Conservation (phyloP, 139 green algal species). For the Pleodorina starrii region DNA sequence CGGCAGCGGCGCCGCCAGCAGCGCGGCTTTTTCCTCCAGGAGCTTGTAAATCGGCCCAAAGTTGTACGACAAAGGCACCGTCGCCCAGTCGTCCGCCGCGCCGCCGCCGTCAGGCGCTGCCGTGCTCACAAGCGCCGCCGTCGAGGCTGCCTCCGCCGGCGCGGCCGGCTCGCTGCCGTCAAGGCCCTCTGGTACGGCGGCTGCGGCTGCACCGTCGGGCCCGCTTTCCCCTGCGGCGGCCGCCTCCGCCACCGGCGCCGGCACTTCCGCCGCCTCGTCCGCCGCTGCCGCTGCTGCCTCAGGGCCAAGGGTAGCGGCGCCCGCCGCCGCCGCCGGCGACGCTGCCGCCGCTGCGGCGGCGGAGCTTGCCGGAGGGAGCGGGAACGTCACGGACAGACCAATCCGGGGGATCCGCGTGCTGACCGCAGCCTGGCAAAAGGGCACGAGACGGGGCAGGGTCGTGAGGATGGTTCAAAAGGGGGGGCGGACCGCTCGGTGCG, state of each 20-base stretch:
- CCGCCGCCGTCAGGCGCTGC: neutral
- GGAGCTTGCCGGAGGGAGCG: neutral
- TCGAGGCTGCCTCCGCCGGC: neutral
- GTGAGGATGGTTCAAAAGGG: no score
- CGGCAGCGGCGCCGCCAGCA: neutral
- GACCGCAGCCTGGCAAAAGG: neutral
- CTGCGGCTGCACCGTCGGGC: no score
- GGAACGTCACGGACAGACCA: neutral
- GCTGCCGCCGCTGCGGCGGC: neutral
- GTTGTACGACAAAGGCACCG: neutral
- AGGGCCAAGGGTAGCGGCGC: neutral
- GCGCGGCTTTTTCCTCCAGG: neutral
- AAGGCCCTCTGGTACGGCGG: no score
- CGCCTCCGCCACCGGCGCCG: neutral
- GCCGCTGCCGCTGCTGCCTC: neutral
- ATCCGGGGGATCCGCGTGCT: slow-evolving; percentile 2
- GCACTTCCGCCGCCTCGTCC: no score
- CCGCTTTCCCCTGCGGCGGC: neutral
- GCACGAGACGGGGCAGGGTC: neutral
- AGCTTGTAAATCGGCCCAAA: neutral
- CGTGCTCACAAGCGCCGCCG: neutral
- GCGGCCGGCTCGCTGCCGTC: neutral
- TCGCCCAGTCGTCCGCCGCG: neutral
- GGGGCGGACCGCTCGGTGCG: no score
- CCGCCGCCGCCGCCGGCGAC: neutral